Conservation (phyloP, 768 basidiomycete genomes). For the Tulasnella sp. region DNA sequence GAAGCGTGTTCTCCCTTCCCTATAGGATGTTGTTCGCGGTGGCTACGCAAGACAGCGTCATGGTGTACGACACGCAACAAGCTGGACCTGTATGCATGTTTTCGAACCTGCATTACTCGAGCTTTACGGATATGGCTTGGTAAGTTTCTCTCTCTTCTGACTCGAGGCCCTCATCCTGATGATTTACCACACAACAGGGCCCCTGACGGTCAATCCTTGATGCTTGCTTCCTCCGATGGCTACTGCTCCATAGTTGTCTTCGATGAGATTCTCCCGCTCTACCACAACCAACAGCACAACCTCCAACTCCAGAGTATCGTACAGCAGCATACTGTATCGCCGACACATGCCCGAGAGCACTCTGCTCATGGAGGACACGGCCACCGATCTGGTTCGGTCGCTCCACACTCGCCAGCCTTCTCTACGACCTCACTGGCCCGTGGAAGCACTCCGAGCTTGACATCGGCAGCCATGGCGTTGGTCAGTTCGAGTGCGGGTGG, state of each 20-base stretch:
- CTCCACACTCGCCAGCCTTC: constrained; percentile 8
- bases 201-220: constrained; percentile 84
- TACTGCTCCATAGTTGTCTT: constrained; percentile 94
- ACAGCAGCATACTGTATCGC: constrained; percentile 41
- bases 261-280: constrained; percentile 81
- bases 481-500: neutral
- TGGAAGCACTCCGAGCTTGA: constrained; percentile 4
- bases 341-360: constrained; percentile 6
- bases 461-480: neutral
- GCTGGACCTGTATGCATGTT: constrained; percentile 82
- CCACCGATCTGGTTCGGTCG: neutral
- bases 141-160: constrained; percentile 32
- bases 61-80: constrained; percentile 96
- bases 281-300: constrained; percentile 84
- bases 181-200: constrained; percentile 49
- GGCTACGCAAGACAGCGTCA: constrained; percentile 89
- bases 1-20: constrained; percentile 75
- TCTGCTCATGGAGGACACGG: neutral
- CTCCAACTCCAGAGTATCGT: constrained; percentile 88
- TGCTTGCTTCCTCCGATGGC: constrained; percentile 87
- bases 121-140: constrained; percentile 96
- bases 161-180: neutral
- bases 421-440: constrained; percentile 6
- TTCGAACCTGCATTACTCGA: constrained; percentile 91
- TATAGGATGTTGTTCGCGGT: constrained; percentile 94